phyloP scores from a whole-genome alignment of 345 rosid species.

The Syzygium oleosum region DNA sequence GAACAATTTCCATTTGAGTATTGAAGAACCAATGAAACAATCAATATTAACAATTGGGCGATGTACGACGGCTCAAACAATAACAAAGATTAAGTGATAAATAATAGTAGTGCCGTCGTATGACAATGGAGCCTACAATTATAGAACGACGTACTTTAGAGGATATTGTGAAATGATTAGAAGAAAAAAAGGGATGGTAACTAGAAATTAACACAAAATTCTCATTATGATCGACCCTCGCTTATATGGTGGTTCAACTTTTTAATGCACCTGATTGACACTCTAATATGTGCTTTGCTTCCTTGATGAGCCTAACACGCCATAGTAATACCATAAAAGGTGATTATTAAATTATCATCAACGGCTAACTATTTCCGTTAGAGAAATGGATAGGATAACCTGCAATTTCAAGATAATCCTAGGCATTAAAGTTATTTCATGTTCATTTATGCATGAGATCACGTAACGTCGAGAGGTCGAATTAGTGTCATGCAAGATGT shows the following conservation, averaged over 20 bases:
- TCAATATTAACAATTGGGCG: too few species aligned
- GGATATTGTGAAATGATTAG: too few species aligned
- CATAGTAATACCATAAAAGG: neutral
- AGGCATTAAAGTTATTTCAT: neutral
- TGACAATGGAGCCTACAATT: too few species aligned
- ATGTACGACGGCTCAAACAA: too few species aligned
- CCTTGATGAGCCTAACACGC: neutral
- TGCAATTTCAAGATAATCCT: neutral
- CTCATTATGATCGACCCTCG: neutral
- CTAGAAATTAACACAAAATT: too few species aligned
- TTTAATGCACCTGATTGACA: neutral
- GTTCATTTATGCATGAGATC: neutral
- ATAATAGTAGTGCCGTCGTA: too few species aligned
- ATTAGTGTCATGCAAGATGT: neutral
- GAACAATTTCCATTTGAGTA: too few species aligned
- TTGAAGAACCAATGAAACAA: too few species aligned
- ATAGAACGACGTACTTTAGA: too few species aligned
- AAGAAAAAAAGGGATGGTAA: too few species aligned
- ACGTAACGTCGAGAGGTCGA: neutral
- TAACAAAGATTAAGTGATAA: too few species aligned
- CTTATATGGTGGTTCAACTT: neutral
- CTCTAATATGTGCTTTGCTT: neutral
- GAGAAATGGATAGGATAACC: neutral
- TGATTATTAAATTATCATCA: neutral
- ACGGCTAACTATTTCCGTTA: neutral